phyloP scores from a whole-genome alignment of 306 rosid genomes.

The Trifolium pratense region DNA sequence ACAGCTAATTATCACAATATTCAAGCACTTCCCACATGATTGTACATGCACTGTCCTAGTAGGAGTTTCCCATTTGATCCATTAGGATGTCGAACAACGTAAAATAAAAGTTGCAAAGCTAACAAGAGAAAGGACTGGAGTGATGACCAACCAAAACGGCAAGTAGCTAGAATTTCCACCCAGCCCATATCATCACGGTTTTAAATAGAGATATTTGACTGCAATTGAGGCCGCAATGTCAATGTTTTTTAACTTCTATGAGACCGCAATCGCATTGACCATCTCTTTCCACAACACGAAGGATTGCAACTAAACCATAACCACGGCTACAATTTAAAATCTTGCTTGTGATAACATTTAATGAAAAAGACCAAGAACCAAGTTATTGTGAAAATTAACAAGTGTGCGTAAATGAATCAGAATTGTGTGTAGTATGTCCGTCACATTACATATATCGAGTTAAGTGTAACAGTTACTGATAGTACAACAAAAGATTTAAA shows the following conservation, averaged over 20 bases:
- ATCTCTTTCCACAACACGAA: background rate
- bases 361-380: background rate
- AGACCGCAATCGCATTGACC: background rate
- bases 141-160: conserved; percentile 1
- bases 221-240: background rate
- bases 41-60: background rate
- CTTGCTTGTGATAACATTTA: background rate
- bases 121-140: background rate
- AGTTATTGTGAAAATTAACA: background rate
- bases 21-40: background rate
- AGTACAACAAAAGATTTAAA: background rate
- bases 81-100: background rate
- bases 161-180: background rate
- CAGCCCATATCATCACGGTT: background rate
- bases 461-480: background rate
- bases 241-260: background rate
- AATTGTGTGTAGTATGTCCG: background rate
- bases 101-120: background rate
- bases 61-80: background rate
- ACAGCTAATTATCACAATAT: background rate
- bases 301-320: background rate
- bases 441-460: background rate
- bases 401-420: background rate
- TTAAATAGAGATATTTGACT: background rate
- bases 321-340: background rate